Evolutionary conservation across 805 yeast species (phyloP).

Genomic region (Saturnispora zaruensis): DNA sequence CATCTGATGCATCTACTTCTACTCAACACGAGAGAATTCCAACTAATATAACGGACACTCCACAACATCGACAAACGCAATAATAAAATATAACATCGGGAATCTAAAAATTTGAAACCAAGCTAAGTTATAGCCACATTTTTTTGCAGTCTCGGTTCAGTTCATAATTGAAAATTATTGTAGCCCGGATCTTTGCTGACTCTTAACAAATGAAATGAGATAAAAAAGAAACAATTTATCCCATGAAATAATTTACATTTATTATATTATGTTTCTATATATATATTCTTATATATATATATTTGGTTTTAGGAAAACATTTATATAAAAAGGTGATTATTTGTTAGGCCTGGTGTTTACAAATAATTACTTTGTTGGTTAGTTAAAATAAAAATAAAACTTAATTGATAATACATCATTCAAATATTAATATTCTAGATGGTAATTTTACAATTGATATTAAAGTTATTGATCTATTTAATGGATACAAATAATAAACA

Average conservation of each 20-base stretch:
- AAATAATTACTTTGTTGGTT: background rate
- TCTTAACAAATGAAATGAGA: no score
- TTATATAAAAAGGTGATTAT: background rate
- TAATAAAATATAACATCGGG: background rate
- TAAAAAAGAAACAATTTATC: no score
- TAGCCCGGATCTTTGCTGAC: no score
- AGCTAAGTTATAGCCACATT: no score
- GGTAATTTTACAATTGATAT: background rate
- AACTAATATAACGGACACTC: background rate
- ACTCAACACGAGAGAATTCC: background rate
- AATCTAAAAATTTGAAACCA: background rate
- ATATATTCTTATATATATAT: no score
- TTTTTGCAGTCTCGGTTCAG: no score
- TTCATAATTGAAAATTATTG: no score
- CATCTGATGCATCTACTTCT: background rate
- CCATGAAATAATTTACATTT: background rate
- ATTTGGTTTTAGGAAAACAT: background rate
- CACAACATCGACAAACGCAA: background rate
- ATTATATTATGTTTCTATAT: background rate
- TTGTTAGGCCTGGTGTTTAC: background rate
- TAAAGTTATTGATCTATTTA: background rate
- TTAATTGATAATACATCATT: background rate
- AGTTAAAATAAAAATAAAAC: background rate
- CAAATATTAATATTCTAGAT: background rate
- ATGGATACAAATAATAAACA: background rate